Evolutionary conservation across 73 alveolate species (phyloP), one percentile per base, ranked within the genome.

Genomic region (Blepharisma stoltei): DNA sequence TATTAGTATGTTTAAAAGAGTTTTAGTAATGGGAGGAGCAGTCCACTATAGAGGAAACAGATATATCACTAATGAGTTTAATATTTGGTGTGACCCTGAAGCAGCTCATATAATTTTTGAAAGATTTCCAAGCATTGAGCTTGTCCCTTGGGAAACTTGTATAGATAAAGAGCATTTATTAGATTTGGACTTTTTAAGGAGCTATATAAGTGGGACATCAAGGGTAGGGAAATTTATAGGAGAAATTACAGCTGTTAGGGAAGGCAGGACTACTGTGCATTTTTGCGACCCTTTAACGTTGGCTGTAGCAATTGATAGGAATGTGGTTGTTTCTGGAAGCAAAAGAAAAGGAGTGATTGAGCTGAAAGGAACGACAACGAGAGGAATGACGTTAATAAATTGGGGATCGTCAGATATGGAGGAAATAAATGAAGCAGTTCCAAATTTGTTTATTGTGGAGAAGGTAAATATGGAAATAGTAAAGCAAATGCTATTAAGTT

Each of bases 401-500:
- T 98, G 95, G 27, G 98, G 89, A 88, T 92, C 98, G 11, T 98
- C 98, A 82, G 90, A 89, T 52, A 93, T 92, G 78, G 67, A 87
- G 53, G 93, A 89, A n/a, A 83, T 86, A 38, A 88, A 67, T 45
- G 41, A 32, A 32, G 60, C 93, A 47, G 93, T 81, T 75, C 89
- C 83, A 55, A 93, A 83, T 52, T 87, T 86, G 79, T 80, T 89
- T 78, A 81, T 86, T 25, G 93, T 83, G 21, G 83, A 83, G 70
- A 86, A 86, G 7, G 97, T 97, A 60, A 96, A 81, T 54, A 91
- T 93, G 27, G 92, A 79, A 11, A 83, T 81, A 55, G 85, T 41
- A 47, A 68, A 69, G 60, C 91, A 48, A 60, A 92, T 94, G n/a
- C 98, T 98, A 43, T 91, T 96, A 67, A 94, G 85, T 8, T 98